Base-by-base conservation (phyloP, 2,329 filamentous ascomycete species). In the Blastomyces emzantsi region DNA sequence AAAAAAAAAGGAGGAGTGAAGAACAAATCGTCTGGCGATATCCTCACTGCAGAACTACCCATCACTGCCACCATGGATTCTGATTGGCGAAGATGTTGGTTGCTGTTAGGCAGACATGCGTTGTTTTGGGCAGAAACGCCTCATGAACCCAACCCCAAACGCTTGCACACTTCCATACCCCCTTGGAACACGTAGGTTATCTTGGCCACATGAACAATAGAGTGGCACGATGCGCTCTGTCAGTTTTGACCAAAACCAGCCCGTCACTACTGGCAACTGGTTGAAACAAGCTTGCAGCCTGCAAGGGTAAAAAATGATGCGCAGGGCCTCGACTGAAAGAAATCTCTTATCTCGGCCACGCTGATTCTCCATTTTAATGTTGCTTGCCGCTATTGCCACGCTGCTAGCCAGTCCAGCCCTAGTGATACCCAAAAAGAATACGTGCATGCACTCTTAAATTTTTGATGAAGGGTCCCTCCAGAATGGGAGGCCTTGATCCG, bases 31-130 rank as follows among this genome's bases (percentile, higher is more conserved):
- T 52, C 49, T 17, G 49, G 43, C 36, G 52, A 2, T 15, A 17
- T 49, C n/a, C 8, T 9, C 45, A 13, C 59, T 61, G 59, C 59
- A 52, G 17, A 62, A 55, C 28, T 36, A 22, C 47, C 47, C 47
- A 51, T 51, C 11, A 28, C 22, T 51, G 47, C 51, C 60, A 22
- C 47, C 33, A 17, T n/a, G 30, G 33, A 7, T 55, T 4, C 28
- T 63, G 52, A 63, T 63, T 63, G 61, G 61, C 43, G 30, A 33
- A 22, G 47, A 61, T n/a, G 33, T 33, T 51, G 58, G 60, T 60
- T 36, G 36, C 56, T 36, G 64, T 67, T 66, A 64, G 66, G 66
- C 66, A 67, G 63, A 60, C 63, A 66, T 67, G 66, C 64, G 61
- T 66, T 56, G 56, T 47, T 33, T 63, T 60, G 62, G 62, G 62